Conservation (phyloP, 1,284 basidiomycete species). For the Trichosporon faecale region DNA sequence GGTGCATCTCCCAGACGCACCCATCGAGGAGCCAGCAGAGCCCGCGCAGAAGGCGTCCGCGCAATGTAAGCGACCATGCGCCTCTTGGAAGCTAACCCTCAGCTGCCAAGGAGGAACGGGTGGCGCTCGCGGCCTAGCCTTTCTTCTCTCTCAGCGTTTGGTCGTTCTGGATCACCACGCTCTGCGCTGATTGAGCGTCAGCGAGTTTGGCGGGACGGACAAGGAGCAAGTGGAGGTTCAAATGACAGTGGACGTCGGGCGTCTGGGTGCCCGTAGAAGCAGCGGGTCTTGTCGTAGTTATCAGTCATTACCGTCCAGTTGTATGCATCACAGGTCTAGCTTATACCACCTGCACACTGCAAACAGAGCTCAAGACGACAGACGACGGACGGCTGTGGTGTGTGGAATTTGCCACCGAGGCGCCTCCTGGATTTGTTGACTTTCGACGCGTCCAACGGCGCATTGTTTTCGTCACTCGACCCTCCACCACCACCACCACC, state of each 20-base stretch:
- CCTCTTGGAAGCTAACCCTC: conserved; percentile 13
- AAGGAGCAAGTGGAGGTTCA: no score
- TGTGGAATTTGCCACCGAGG: background rate
- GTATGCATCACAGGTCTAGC: background rate
- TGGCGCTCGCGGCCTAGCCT: conserved; percentile 55
- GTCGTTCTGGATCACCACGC: no score
- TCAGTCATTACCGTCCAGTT: background rate
- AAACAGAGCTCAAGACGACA: background rate
- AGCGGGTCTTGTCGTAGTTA: background rate
- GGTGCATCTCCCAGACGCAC: conserved; percentile 56
- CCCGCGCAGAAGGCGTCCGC: conserved; percentile 23
- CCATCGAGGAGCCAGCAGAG: conserved; percentile 54
- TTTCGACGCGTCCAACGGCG: background rate
- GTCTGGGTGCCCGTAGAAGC: background rate
- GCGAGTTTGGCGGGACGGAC: no score
- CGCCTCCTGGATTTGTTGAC: background rate
- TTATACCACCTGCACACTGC: background rate
- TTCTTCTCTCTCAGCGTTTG: background rate
- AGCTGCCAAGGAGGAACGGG: conserved; percentile 46
- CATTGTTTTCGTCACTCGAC: background rate
- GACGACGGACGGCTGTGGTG: background rate
- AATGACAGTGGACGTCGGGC: background rate
- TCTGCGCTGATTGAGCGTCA: no score
- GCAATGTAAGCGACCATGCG: background rate
- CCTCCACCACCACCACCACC: background rate